These are phyloP conservation scores for Vanderwaltozyma tropicalis DNA, from an alignment of 805 yeast genomes.

Conservation along the genomic window DNA sequence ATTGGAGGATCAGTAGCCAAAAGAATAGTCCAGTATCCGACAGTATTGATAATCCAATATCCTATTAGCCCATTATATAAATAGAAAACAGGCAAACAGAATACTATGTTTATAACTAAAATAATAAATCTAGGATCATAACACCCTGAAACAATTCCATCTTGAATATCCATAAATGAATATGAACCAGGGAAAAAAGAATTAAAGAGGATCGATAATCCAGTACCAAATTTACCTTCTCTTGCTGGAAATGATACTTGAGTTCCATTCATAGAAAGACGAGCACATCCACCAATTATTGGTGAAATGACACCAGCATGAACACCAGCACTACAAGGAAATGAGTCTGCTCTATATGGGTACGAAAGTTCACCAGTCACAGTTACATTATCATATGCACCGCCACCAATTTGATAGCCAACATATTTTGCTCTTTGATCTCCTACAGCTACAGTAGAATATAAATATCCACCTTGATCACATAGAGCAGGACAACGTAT, in stretches of 20 bases:
- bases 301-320: constrained; percentile 77
- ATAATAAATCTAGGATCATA: constrained; percentile 57
- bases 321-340: constrained; percentile 79
- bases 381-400: constrained; percentile 24
- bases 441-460: constrained; percentile 68
- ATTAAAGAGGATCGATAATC: constrained; percentile 42
- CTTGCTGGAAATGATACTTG: constrained; percentile 38
- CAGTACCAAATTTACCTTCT: constrained; percentile 43
- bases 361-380: constrained; percentile 29
- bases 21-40: constrained; percentile 77
- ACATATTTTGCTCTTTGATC: constrained; percentile 53
- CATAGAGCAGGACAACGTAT: constrained; percentile 86
- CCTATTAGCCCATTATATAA: constrained; percentile 37
- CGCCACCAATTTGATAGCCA: constrained; percentile 74
- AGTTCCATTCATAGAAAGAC: constrained; percentile 46
- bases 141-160: constrained; percentile 40
- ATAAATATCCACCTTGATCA: constrained; percentile 66
- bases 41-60: constrained; percentile 50
- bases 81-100: constrained; percentile 55
- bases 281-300: constrained; percentile 68
- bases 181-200: constrained; percentile 70
- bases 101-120: constrained; percentile 44
- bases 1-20: constrained; percentile 74
- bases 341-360: constrained; percentile 84
- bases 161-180: constrained; percentile 39